These are phyloP conservation scores for Misopates orontium DNA, from an alignment of 257 asterid species.

Conservation along the genomic window DNA sequence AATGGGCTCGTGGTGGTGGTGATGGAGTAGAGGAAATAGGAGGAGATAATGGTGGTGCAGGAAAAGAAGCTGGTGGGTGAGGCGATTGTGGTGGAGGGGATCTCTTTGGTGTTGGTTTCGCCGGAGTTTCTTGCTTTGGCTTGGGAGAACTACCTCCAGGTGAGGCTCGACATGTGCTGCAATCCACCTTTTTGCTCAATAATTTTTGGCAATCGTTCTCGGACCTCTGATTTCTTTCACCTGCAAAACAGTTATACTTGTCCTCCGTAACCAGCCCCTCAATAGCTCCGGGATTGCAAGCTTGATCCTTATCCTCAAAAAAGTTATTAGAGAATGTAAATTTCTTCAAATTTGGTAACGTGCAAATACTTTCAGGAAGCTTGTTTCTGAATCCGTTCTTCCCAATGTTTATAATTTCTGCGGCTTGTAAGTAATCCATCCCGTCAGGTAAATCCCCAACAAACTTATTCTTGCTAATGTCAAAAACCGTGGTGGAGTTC, in stretches of 20 bases:
- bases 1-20: constrained; percentile 24
- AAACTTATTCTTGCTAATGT: constrained; percentile 41
- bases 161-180: constrained; percentile 44
- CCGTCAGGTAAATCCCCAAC: constrained; percentile 48
- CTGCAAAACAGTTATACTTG: constrained; percentile 45
- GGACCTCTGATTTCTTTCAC: constrained; percentile 40
- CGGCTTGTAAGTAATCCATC: constrained; percentile 45
- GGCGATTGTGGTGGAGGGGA: neutral
- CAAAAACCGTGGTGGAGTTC: constrained; percentile 43
- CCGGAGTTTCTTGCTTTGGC: constrained; percentile 14
- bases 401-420: constrained; percentile 44
- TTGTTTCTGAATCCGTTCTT: constrained; percentile 43
- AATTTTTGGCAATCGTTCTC: constrained; percentile 37
- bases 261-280: constrained; percentile 34
- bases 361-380: constrained; percentile 47
- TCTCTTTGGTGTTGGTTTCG: constrained; percentile 20
- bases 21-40: neutral
- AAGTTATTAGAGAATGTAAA: constrained; percentile 45
- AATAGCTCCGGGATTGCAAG: constrained; percentile 33
- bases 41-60: constrained; percentile 10
- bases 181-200: constrained; percentile 49
- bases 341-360: constrained; percentile 45
- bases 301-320: constrained; percentile 42
- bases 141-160: constrained; percentile 26
- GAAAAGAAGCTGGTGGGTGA: neutral